Evolutionary conservation across 2,329 filamentous ascomycete genomes (phyloP), one percentile per base, ranked within the genome.

Genomic region (Sclerotinia spermophila): DNA sequence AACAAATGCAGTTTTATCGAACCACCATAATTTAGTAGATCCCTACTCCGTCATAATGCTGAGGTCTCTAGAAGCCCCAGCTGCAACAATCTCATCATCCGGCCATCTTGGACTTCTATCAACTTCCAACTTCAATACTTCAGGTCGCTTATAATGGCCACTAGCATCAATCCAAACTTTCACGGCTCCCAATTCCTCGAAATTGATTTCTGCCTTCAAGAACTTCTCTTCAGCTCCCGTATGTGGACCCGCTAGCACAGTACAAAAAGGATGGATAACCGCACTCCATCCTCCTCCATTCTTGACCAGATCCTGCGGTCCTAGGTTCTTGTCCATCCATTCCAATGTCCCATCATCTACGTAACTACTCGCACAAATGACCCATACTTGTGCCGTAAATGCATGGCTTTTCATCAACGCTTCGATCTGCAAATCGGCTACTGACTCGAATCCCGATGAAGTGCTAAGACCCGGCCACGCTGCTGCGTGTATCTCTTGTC

Each of bases 351-450:
- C 76, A 19, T 82, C 77, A 48, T 84, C 82, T 2, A 84, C 80
- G 42, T 82, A 83, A 67, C 81, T 82, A 10, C 79, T 80, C 3
- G 82, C 82, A 1, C 78, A 78, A 42, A 84, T 75, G 33, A 83
- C 82, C 68, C 83, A 84, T 3, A 81, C 80, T 71, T 84, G 82
- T 21, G 79, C 82, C 1, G 82, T 83, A 35, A 84, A 71, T 2
- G 83, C 82, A 71, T 84, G 82, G 7, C 77, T 75, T 76, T 83
- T 84, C 82, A 83, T 84, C 48, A 84, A 72, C 7, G 81, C 82
- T 76, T 84, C 82, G 67, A 84, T 83, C 75, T 67, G 48, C 11
- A 30, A 13, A 15, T 67, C 8, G 0, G 64, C 64, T 35, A 67
- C 51, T 2, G n/a, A 5, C 13, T 67, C 64, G 10, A 67, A 67